Evolutionary conservation across 2,329 filamentous ascomycete genomes (phyloP).

Genomic region (Botrytis hyacinthi): DNA sequence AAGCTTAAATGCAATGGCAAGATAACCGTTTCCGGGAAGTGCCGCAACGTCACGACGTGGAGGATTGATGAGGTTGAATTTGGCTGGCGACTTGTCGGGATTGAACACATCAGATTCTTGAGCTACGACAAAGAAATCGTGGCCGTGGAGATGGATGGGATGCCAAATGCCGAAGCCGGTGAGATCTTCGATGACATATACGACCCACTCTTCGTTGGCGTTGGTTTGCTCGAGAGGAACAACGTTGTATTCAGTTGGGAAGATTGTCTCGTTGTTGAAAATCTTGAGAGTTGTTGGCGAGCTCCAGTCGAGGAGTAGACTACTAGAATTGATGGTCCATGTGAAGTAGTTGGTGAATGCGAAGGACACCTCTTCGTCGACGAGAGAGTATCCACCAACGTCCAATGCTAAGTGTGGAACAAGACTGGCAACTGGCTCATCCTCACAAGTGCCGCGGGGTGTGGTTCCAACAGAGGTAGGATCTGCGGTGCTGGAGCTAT

Average conservation of each 20-base stretch:
- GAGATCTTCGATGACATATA: slow-evolving; percentile 36
- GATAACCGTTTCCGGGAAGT: slow-evolving; percentile 40
- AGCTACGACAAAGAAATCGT: slow-evolving; percentile 49
- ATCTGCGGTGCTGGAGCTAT: slow-evolving; percentile 38
- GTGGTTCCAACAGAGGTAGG: slow-evolving; percentile 34
- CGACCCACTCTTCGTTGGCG: slow-evolving; percentile 25
- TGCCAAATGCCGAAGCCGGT: slow-evolving; percentile 31
- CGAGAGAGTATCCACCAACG: slow-evolving; percentile 24
- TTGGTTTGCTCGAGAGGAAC: slow-evolving; percentile 19
- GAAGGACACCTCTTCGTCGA: slow-evolving; percentile 26
- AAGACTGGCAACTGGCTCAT: slow-evolving; percentile 35
- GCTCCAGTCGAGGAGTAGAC: slow-evolving; percentile 48
- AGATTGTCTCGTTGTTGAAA: slow-evolving; percentile 35
- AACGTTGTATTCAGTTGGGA: slow-evolving; percentile 36
- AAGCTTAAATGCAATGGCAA: slow-evolving; percentile 38
- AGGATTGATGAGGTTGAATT: slow-evolving; percentile 44
- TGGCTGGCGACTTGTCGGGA: not conserved
- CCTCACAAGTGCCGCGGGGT: slow-evolving; percentile 32
- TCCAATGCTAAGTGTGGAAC: slow-evolving; percentile 35
- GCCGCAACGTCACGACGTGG: slow-evolving; percentile 53
- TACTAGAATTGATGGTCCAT: slow-evolving; percentile 49
- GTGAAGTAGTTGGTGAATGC: slow-evolving; percentile 41
- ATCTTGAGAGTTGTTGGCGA: slow-evolving; percentile 46
- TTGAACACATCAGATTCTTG: slow-evolving; percentile 43
- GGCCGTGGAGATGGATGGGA: slow-evolving; percentile 50